These are phyloP conservation scores for Lupinus albus DNA, from an alignment of 306 rosid species.

Conservation along the genomic window DNA sequence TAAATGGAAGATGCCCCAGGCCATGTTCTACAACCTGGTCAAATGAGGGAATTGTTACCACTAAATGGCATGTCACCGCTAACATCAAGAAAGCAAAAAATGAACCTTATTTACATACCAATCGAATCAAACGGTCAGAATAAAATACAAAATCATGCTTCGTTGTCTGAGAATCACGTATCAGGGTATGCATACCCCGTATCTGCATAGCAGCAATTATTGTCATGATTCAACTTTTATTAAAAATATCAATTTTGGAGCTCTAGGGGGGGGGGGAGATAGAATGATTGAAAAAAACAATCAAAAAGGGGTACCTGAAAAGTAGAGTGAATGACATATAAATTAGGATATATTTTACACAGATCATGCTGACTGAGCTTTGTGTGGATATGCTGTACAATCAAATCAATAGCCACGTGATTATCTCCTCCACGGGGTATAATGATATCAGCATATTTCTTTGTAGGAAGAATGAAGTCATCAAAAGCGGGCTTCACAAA, in stretches of 20 bases:
- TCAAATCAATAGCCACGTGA: slow-evolving; percentile 95
- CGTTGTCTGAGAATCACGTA: slow-evolving; percentile 87
- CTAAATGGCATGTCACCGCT: slow-evolving; percentile 26
- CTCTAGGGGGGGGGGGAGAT: slow-evolving; percentile 14
- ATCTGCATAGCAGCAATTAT: slow-evolving; percentile 60
- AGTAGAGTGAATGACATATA: slow-evolving; percentile 91
- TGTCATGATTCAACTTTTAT: slow-evolving; percentile 21
- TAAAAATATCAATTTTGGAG: slow-evolving; percentile 19
- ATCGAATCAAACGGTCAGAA: slow-evolving; percentile 92
- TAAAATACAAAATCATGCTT: slow-evolving; percentile 97
- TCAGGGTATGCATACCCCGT: slow-evolving; percentile 95
- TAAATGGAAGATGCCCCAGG: slow-evolving; percentile 94
- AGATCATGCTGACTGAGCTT: slow-evolving; percentile 99
- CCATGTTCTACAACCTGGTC: slow-evolving; percentile 98
- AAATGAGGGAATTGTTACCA: slow-evolving; percentile 43
- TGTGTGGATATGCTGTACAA: slow-evolving; percentile 94
- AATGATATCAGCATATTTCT: slow-evolving; percentile 97
- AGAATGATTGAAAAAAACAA: slow-evolving; percentile 20
- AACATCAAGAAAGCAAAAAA: slow-evolving; percentile 40
- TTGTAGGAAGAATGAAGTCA: slow-evolving; percentile 96
- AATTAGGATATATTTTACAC: slow-evolving; percentile 93
- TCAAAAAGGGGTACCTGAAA: slow-evolving; percentile 71
- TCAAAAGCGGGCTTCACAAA: slow-evolving; percentile 99
- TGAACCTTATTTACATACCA: slow-evolving; percentile 59
- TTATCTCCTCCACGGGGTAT: slow-evolving; percentile 99